phyloP scores from a whole-genome alignment of 1,284 basidiomycete species.

The Papiliotrema fonsecae region DNA sequence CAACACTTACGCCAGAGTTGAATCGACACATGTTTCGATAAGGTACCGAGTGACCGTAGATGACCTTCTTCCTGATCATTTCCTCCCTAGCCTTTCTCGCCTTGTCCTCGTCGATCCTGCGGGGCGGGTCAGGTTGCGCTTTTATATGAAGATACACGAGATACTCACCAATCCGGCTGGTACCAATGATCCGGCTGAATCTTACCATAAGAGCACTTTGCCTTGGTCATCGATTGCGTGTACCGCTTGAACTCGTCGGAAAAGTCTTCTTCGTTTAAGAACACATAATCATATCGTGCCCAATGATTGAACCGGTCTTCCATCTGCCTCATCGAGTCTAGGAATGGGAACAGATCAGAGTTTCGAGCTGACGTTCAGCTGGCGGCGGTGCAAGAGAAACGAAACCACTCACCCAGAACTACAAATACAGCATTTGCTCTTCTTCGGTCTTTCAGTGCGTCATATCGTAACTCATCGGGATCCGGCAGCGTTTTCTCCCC shows the following conservation, averaged over 20 bases:
- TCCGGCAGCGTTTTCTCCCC: slow-evolving; percentile 14
- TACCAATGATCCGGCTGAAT: slow-evolving; percentile 78
- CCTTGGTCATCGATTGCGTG: slow-evolving; percentile 61
- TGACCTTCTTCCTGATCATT: slow-evolving; percentile 73
- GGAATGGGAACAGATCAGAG: slow-evolving; percentile 66
- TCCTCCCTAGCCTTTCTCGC: slow-evolving; percentile 60
- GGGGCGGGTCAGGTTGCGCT: neutral
- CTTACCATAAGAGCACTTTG: slow-evolving; percentile 70
- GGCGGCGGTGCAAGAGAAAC: neutral
- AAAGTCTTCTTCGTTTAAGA: slow-evolving; percentile 76
- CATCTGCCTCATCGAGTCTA: slow-evolving; percentile 51
- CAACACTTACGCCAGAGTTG: slow-evolving; percentile 72
- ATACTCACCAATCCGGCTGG: slow-evolving; percentile 65
- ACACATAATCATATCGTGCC: slow-evolving; percentile 77
- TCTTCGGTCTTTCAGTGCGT: slow-evolving; percentile 30
- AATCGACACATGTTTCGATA: slow-evolving; percentile 76
- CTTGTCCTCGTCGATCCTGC: slow-evolving; percentile 62
- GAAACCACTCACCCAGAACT: slow-evolving; percentile 53
- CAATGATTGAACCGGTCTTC: slow-evolving; percentile 65
- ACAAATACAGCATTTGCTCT: slow-evolving; percentile 83
- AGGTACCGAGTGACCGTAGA: slow-evolving; percentile 71
- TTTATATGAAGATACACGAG: neutral
- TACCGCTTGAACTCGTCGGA: slow-evolving; percentile 70
- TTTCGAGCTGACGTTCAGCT: slow-evolving; percentile 59
- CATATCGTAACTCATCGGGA: slow-evolving; percentile 23